phyloP scores from a whole-genome alignment of 495 filamentous ascomycete species.

The Aspergillus egyptiacus region DNA sequence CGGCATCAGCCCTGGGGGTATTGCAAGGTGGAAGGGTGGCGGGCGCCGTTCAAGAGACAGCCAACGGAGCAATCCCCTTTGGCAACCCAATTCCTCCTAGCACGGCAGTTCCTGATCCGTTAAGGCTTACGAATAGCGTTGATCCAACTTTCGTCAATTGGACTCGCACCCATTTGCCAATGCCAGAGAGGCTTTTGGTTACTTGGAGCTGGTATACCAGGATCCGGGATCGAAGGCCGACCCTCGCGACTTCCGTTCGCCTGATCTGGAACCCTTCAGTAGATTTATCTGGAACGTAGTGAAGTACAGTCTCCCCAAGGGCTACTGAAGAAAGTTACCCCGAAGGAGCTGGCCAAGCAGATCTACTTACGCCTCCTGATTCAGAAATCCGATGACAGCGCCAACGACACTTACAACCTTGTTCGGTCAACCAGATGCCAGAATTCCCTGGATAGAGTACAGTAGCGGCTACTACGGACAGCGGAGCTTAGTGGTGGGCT shows the following conservation, averaged over 20 bases:
- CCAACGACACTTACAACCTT: no score
- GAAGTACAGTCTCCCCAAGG: neutral
- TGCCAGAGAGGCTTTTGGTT: neutral
- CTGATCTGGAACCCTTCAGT: neutral
- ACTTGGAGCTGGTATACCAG: neutral
- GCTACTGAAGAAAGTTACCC: neutral
- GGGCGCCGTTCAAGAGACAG: neutral
- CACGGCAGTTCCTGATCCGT: neutral
- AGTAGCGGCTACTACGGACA: no score
- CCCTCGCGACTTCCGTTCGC: neutral
- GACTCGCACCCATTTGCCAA: neutral
- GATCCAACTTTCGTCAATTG: neutral
- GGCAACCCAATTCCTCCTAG: neutral
- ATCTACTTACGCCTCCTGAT: neutral
- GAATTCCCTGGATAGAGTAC: no score
- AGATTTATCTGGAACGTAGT: constrained; percentile 1
- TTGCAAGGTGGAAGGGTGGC: neutral
- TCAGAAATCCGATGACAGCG: neutral
- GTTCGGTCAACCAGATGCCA: no score
- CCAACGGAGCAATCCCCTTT: neutral
- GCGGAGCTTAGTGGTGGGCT: no score
- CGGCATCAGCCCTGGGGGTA: no score
- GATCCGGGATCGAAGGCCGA: neutral
- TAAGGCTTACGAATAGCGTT: neutral
- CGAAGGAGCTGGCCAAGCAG: neutral